Evolutionary conservation across 345 rosid species (phyloP).

Genomic region (Citrus glauca): DNA sequence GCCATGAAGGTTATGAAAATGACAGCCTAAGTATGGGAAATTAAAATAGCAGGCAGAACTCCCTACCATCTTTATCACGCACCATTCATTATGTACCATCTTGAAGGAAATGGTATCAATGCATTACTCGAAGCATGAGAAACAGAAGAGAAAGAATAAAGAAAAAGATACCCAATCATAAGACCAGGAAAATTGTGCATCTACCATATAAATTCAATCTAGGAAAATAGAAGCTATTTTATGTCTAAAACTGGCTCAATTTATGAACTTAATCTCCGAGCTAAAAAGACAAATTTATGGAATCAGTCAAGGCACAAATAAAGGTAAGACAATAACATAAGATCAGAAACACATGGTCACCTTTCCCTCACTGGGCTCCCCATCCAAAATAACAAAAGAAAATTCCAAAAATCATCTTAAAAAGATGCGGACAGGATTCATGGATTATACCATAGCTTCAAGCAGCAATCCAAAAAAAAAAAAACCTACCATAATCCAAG

Average conservation of each 20-base stretch:
- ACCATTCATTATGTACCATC: neutral
- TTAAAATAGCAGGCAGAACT: too few relatives aligned
- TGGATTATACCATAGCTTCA: neutral
- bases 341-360: neutral
- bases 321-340: slow-evolving; percentile 6
- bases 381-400: slow-evolving; percentile 17
- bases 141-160: neutral
- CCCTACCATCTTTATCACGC: neutral
- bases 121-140: neutral
- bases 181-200: neutral
- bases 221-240: neutral
- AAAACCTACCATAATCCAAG: neutral
- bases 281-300: slow-evolving; percentile 7
- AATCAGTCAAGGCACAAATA: slow-evolving; percentile 4
- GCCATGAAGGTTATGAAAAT: neutral
- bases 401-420: slow-evolving; percentile 24
- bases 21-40: neutral
- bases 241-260: neutral
- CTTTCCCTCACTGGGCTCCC: slow-evolving; percentile 28
- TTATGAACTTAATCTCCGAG: neutral
- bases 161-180: neutral
- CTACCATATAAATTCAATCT: neutral
- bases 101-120: neutral
- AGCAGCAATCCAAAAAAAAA: slow-evolving; percentile 1
- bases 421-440: slow-evolving; percentile 7